Conservation (phyloP, 805 yeast genomes). For the Candida pini region DNA sequence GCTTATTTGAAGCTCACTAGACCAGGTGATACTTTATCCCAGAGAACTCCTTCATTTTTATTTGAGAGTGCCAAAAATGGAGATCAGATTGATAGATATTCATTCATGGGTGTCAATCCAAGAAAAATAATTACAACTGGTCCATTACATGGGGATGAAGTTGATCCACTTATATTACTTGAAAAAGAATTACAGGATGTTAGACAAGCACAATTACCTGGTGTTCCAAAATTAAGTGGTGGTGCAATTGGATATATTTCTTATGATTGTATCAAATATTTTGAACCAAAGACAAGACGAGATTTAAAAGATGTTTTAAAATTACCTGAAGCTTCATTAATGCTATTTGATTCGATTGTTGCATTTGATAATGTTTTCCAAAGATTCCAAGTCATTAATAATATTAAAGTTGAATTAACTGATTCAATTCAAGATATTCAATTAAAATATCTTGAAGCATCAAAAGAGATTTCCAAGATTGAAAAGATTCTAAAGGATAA, state of each 20-base stretch:
- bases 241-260: constrained; percentile 97
- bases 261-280: constrained; percentile 93
- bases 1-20: constrained; percentile 82
- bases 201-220: constrained; percentile 73
- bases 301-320: constrained; percentile 70
- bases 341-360: constrained; percentile 85
- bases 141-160: constrained; percentile 52
- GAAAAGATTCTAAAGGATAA: constrained; percentile 44
- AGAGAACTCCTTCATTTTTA: constrained; percentile 64
- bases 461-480: constrained; percentile 50
- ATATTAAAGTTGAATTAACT: constrained; percentile 44
- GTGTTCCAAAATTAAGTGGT: constrained; percentile 79
- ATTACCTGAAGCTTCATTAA: constrained; percentile 87
- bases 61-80: constrained; percentile 89
- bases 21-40: constrained; percentile 47
- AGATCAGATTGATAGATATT: constrained; percentile 82
- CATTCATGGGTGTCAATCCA: constrained; percentile 87
- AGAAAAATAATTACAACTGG: constrained; percentile 81
- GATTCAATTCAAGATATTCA: constrained; percentile 30
- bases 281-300: constrained; percentile 85
- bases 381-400: constrained; percentile 84
- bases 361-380: constrained; percentile 95
- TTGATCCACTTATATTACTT: constrained; percentile 73
- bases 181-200: constrained; percentile 66
- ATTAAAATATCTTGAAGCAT: constrained; percentile 48